Evolutionary conservation across 2,329 filamentous ascomycete species (phyloP).

Genomic region (Arthrobotrys sphaeroides): DNA sequence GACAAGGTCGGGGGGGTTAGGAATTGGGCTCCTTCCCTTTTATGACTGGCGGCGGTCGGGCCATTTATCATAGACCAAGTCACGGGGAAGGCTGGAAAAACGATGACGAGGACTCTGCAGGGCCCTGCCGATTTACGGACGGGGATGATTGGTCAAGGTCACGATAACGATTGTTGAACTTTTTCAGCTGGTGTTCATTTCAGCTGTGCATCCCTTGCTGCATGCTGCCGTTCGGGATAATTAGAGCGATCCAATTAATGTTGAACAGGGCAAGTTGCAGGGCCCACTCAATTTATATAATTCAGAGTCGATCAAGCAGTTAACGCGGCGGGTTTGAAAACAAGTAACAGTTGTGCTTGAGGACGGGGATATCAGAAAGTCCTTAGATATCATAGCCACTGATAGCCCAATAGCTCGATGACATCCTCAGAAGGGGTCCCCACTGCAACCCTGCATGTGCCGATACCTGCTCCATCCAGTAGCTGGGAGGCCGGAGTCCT

Average conservation of each 20-base stretch:
- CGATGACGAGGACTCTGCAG: not conserved
- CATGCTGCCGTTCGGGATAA: not conserved
- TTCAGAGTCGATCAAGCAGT: not conserved
- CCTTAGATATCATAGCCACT: not conserved
- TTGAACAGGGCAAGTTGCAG: not conserved
- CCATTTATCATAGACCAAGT: not conserved
- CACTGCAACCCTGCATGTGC: not conserved
- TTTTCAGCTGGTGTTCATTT: constrained; percentile 4
- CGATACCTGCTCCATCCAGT: constrained; percentile 8
- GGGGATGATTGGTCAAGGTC: not conserved
- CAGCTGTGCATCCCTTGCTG: constrained; percentile 1
- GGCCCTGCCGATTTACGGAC: not conserved
- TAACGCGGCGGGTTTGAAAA: not conserved
- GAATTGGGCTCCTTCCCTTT: constrained; percentile 12
- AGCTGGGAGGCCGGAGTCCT: not conserved
- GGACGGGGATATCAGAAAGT: too few relatives aligned
- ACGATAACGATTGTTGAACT: not conserved
- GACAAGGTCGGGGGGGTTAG: not conserved
- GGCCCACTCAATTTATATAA: too few relatives aligned
- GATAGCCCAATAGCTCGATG: not conserved
- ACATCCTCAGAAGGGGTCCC: not conserved
- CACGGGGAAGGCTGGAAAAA: not conserved
- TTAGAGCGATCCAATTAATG: not conserved
- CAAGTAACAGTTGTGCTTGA: not conserved
- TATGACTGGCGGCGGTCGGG: not conserved